phyloP scores from a whole-genome alignment of 106 monocot species.

The Allium fistulosum region DNA sequence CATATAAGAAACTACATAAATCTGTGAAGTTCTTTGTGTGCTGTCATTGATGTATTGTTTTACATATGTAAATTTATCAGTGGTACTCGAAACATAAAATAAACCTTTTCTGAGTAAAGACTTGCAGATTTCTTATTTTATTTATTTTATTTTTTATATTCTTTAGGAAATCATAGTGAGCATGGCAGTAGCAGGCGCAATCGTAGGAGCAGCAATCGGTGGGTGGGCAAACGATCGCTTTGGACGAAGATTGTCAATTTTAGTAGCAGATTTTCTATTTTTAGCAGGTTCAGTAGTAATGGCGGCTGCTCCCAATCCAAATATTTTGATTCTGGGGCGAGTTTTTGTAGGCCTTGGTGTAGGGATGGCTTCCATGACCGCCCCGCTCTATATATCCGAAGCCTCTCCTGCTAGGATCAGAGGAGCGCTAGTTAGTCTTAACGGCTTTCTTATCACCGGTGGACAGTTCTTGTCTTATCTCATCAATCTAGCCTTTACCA shows the following conservation, averaged over 20 bases:
- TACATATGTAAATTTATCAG: not conserved
- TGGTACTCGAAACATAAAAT: not conserved
- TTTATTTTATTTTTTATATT: no score
- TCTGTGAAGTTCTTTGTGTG: no score
- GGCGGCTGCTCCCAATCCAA: constrained; percentile 60
- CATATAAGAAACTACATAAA: no score
- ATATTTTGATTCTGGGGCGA: constrained; percentile 69
- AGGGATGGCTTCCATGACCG: constrained; percentile 93
- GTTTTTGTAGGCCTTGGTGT: constrained; percentile 91
- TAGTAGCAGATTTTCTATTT: constrained; percentile 75
- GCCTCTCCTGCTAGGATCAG: constrained; percentile 83
- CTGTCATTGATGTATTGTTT: not conserved
- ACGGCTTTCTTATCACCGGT: constrained; percentile 83
- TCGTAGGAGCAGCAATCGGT: constrained; percentile 72
- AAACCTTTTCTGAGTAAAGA: not conserved
- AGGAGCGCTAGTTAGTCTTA: constrained; percentile 86
- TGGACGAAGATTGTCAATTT: constrained; percentile 54
- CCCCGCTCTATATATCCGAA: constrained; percentile 95
- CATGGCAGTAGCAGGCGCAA: constrained; percentile 94
- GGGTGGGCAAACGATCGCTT: constrained; percentile 89
- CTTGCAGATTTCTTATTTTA: not conserved
- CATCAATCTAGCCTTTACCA: constrained; percentile 88
- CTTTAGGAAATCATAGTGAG: constrained; percentile 94
- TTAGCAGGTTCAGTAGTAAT: constrained; percentile 71
- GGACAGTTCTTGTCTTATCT: constrained; percentile 87